Evolutionary conservation across 78 protist genomes (phyloP).

Genomic region (Pigoraptor vietnamica): DNA sequence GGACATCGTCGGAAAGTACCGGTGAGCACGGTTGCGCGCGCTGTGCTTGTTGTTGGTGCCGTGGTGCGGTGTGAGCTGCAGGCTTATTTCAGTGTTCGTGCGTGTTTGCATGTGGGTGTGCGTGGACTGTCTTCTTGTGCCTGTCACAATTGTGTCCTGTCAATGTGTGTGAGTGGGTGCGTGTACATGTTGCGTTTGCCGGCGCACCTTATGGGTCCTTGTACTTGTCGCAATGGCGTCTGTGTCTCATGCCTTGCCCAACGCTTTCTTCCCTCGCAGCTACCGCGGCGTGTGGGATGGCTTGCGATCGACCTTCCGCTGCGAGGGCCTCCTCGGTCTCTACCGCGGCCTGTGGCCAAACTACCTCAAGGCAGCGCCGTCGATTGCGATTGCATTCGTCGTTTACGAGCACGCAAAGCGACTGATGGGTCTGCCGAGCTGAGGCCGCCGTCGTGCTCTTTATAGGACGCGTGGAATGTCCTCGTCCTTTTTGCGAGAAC

Average conservation of each 20-base stretch:
- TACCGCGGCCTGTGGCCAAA: conserved; percentile 66
- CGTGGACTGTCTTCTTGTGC: no score
- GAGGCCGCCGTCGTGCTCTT: no score
- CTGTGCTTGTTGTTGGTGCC: conserved; percentile 25
- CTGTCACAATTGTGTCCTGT: no score
- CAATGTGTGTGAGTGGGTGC: no score
- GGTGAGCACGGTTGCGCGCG: conserved; percentile 29
- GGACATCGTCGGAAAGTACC: conserved; percentile 29
- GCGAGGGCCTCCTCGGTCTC: conserved; percentile 49
- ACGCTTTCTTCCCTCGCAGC: neutral
- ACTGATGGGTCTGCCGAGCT: neutral
- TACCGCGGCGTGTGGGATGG: neutral
- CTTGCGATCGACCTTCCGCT: conserved; percentile 10
- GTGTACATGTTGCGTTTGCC: no score
- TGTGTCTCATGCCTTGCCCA: neutral
- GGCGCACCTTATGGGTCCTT: no score
- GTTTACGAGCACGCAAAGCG: conserved; percentile 62
- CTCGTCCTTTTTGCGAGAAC: no score
- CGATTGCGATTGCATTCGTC: conserved; percentile 61
- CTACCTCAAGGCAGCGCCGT: conserved; percentile 73
- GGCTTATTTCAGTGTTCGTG: no score
- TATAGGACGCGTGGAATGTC: no score
- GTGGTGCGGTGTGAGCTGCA: neutral
- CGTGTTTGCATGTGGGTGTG: no score
- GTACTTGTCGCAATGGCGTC: neutral